Base-by-base conservation (phyloP, 2,329 filamentous ascomycete genomes). In the Clathrospora elynae region DNA sequence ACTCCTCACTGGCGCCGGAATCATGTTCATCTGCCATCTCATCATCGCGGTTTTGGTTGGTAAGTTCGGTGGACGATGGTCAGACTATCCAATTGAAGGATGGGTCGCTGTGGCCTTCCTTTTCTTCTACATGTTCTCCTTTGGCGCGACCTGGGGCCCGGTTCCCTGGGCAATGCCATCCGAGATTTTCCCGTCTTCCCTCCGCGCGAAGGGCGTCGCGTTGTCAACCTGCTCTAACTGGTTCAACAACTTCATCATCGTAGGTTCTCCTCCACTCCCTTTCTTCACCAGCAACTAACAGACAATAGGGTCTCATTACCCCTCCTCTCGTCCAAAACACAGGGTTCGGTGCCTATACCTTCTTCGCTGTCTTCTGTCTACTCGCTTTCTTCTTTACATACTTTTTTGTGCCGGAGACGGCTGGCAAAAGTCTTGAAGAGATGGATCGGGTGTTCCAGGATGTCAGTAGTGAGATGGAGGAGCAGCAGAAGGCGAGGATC, bases 191-290 rank as follows among this genome's bases (percentile, higher is more conserved):
- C 81, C 82, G 0, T 78, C 76, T 1, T 76, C 75, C 0, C 68
- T 81, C 1, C 74, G 83, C 5, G 82, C 83, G 2, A 87, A 86
- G 61, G 85, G 85, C 22, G 82, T 85, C 0, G 83, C 83, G 1
- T 70, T 86, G 2, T 82, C 81, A 0, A 85, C 83, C 0, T 81
- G 77, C 45, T 78, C 77, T 5, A 85, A 83, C 67, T 88, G 85
- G 72, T 66, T 84, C 2, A 81, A 78, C 61, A 84, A 85, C 61
- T 85, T 85, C 50, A 78, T 83, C 35, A 80, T 84, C 17, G 63
- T 65, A 54, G 51, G 59, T 51, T 10, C 24, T 19, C 9, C 11
- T 16, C 12, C 19, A 19, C 10, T 26, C 11, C 20, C 24, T 17
- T 3, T 26, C 8, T 42, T 19, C 13, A 16, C 2, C 5, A 11